Base-by-base conservation (phyloP, 2,329 filamentous ascomycete genomes). In the Furcasterigmium furcatum region DNA sequence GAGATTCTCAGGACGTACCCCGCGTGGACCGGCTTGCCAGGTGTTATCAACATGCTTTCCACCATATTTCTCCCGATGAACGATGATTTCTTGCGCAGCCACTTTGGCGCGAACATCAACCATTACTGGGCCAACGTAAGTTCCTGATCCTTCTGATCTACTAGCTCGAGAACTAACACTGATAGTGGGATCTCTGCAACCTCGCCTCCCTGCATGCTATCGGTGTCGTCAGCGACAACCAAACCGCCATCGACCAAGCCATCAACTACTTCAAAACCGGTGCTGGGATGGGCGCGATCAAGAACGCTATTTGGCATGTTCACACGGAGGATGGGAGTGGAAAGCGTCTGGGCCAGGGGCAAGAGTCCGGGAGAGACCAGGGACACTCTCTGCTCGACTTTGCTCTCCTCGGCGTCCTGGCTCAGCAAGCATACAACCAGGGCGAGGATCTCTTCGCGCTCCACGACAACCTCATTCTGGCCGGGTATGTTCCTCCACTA, bases 351-450 rank as follows among this genome's bases (percentile, higher is more conserved):
- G 61, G 58, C 1, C 68, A 73, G 41, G 55, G 61, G 1, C 66
- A 72, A 46, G 68, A 73, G 41, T 62, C 67, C 2, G 69, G 70
- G 3, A 56, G 70, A 0, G 72, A 74, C 46, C 72, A 74, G 48
- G 72, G 70, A 6, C 71, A 75, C 47, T 52, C 68, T 1, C 62
- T 60, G 10, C 55, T 74, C 4, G 64, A 67, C 46, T 61, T 71
- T 16, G 57, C 60, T 1, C 54, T 73, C 6, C 47, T 71, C 2
- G 70, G 66, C 3, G 60, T 63, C 2, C 52, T 74, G 38, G 67
- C 63, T 3, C 68, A 72, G 53, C 63, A 67, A 51, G 62, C 63
- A 1, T 67, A 64, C 44, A 73, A 69, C 46, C 70, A 73, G 48
- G 70, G 67, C 2, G 56, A 60, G 6, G 67, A 72, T 44, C 50